Evolutionary conservation across 108 stramenopile species (phyloP), one percentile per base, ranked within the genome.

Genomic region (Epithemia pelagica): DNA sequence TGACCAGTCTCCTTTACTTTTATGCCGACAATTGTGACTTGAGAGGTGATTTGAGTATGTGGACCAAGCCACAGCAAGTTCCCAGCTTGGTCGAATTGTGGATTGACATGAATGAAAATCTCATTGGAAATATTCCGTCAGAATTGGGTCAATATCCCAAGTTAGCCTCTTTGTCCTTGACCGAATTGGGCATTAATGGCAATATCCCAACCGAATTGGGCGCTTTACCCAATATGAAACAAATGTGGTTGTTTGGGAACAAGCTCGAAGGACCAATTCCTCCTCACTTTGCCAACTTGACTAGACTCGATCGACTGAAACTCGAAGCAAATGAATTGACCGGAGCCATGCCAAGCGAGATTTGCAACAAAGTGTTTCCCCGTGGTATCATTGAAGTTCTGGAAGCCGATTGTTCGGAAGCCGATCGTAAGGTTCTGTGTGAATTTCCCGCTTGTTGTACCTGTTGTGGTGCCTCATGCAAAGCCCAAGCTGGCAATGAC

Each of bases 251-350:
- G 32, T 71, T 74, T 58, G 69, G 74, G 63, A 90, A 87, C 66
- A 22, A 68, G 26, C 60, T 90, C 27, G 72, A 71, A 24, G 84
- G 89, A 8, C 23, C 73, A 22, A 80, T 90, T 53, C 89, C 89
- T 19, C 27, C 75, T 8, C 75, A 79, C 62, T 73, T 81, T 52
- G 81, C 77, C 23, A 28, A 62, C 26, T 59, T 75, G 63, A 68
- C 62, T 5, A 71, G 64, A 56, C 66, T 82, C 67, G 64, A 65
- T 52, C 71, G 72, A 54, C 61, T 78, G 26, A 58, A 64, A 18
- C 32, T 70, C 1, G 77, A 78, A 71, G 46, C 61, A 28, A 82
- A 82, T 52, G 22, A 68, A 0, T 60, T 82, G 26, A 73, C 77
- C 10, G 81, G 81, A 33, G 5, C 37, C 37, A 46, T 46, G 37